Evolutionary conservation across 192 early-diverging fungal genomes (phyloP).

Genomic region (Thoreauomyces humboldtii): DNA sequence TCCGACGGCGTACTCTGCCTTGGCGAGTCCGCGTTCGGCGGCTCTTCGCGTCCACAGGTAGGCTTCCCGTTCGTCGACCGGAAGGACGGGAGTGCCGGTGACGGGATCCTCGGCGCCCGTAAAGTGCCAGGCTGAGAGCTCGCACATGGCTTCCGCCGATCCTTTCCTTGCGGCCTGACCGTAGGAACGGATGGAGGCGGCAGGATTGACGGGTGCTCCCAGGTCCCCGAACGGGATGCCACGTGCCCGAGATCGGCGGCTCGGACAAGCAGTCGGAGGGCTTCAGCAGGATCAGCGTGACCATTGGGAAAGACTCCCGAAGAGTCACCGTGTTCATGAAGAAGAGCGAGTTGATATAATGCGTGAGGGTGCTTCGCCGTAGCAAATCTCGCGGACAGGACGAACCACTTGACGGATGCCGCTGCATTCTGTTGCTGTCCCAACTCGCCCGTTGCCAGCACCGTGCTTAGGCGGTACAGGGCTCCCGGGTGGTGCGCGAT

Average conservation of each 20-base stretch:
- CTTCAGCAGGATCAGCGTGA: not conserved
- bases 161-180: conserved; percentile 3
- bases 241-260: conserved; percentile 16
- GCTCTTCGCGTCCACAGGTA: conserved; percentile 16
- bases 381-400: conserved; percentile 9
- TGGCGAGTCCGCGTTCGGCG: conserved; percentile 2
- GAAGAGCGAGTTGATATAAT: conserved; percentile 9
- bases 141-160: conserved; percentile 15
- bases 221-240: conserved; percentile 13
- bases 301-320: conserved; percentile 3
- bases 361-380: conserved; percentile 17
- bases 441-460: conserved; percentile 13
- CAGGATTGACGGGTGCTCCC: conserved; percentile 6
- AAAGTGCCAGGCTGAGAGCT: conserved; percentile 14
- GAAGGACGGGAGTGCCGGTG: not conserved
- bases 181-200: not conserved
- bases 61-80: conserved; percentile 7
- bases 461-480: conserved; percentile 15
- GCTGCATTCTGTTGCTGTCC: conserved; percentile 7
- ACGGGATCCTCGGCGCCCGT: conserved; percentile 17
- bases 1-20: conserved; percentile 18
- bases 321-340: conserved; percentile 1
- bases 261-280: conserved; percentile 3
- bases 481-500: conserved; percentile 16
- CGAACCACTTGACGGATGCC: conserved; percentile 13